Conservation (phyloP, 768 basidiomycete species). For the Strobilomyces dryophilus region DNA sequence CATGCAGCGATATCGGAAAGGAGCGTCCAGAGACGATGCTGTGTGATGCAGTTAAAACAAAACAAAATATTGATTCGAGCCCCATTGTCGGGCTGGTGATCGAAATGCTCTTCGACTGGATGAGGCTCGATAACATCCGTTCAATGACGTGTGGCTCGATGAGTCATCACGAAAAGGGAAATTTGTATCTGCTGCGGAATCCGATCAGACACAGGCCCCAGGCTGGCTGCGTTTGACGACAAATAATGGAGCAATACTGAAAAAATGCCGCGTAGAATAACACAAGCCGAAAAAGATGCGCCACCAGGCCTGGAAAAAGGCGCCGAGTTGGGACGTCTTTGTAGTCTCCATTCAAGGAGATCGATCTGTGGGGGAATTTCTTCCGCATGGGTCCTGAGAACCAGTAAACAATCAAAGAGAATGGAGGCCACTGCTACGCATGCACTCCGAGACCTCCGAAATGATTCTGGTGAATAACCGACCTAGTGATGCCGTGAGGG, state of each 20-base stretch:
- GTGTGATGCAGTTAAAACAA: background rate
- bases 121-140: background rate
- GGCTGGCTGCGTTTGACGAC: background rate
- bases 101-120: conserved; percentile 1
- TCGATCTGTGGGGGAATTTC: conserved; percentile 11
- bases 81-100: conserved; percentile 7
- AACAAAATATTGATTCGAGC: background rate
- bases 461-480: conserved; percentile 4
- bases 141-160: background rate
- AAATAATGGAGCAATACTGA: background rate
- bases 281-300: conserved; percentile 8
- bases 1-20: background rate
- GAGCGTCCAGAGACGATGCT: conserved; percentile 9
- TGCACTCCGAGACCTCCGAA: conserved; percentile 9
- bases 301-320: conserved; percentile 2
- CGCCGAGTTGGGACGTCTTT: conserved; percentile 4
- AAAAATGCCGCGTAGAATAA: conserved; percentile 9
- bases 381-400: conserved; percentile 4
- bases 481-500: conserved; percentile 5
- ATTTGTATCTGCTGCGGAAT: conserved; percentile 5
- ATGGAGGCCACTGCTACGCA: conserved; percentile 7
- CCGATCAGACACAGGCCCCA: background rate
- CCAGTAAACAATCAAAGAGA: conserved; percentile 4
- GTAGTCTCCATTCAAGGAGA: conserved; percentile 8
- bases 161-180: background rate